These are phyloP conservation scores for Aphanomyces euteiches DNA, from an alignment of 352 stramenopile genomes.

Conservation along the genomic window DNA sequence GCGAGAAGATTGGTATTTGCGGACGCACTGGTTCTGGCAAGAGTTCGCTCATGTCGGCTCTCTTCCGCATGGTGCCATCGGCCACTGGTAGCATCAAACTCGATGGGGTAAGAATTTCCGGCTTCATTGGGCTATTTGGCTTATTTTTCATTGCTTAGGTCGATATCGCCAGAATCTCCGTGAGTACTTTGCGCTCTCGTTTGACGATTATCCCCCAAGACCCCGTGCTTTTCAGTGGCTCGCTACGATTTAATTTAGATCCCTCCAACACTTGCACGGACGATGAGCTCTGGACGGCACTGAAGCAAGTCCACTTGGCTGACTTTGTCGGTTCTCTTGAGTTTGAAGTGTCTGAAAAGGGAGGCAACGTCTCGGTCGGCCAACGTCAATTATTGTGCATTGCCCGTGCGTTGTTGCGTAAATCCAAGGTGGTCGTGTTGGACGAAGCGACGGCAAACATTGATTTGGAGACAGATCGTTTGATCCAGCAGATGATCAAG, in stretches of 20 bases:
- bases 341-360: conserved; percentile 83
- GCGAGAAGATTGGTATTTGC: conserved; percentile 55
- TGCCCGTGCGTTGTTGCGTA: conserved; percentile 86
- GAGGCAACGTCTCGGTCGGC: conserved; percentile 93
- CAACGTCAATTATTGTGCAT: conserved; percentile 94
- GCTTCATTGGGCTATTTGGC: background rate
- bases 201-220: conserved; percentile 81
- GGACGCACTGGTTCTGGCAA: conserved; percentile 59
- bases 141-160: conserved; percentile 34
- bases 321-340: conserved; percentile 56
- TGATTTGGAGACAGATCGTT: conserved; percentile 79
- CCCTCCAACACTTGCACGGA: conserved; percentile 79
- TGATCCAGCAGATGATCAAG: conserved; percentile 77
- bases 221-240: conserved; percentile 90
- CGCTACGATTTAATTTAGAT: conserved; percentile 89
- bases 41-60: conserved; percentile 48
- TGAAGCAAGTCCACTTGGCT: conserved; percentile 43
- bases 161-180: conserved; percentile 51
- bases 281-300: conserved; percentile 41
- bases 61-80: conserved; percentile 46
- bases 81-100: conserved; percentile 28
- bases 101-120: background rate
- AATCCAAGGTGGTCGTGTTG: conserved; percentile 87
- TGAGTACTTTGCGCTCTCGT: conserved; percentile 45
- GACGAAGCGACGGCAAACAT: conserved; percentile 94